Base-by-base conservation (phyloP, 345 rosid species). In the Populus euphratica region DNA sequence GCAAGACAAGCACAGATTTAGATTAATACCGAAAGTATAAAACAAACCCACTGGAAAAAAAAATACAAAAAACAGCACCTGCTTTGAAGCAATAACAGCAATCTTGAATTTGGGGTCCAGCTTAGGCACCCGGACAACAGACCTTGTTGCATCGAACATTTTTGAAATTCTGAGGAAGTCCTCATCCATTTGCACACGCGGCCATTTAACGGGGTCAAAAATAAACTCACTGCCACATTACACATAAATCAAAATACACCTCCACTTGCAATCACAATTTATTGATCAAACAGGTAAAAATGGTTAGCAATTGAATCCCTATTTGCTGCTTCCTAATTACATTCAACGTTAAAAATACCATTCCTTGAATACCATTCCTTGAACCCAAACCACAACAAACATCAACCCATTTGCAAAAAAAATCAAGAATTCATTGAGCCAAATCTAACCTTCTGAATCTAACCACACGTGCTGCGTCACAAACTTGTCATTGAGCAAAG, bases 61-160 rank as follows among this genome's bases (percentile, higher is more conserved):
- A 64, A 64, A 6, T 20, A 41, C 47, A 69, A 47, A 8, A 29
- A 36, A 39, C 23, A n/a, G 29, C 64, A 91, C 99, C 98, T 89
- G 96, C 80, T 90, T 93, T 17, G 99, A 93, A 84, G 87, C 90
- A n/a, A 95, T 88, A 84, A 95, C 76, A n/a, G 91, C 94, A 76
- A 93, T 88, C 87, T 92, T 92, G 84, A 86, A 95, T 79, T 90
- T 95, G 79, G 97, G 96, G 73, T 95, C 99, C 29, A 86, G 70
- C 76, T 79, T 84, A 13, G 98, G 97, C 71, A 93, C 97, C 67
- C 98, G 89, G 74, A 95, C 92, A 77, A 86, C 87, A 12, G 99
- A 95, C 78, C 78, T 89, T 76, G 78, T 66, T 17, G 98, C 98
- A 68, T 84, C 77, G 73, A 80, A 93, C 83, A 59, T 84, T 83